phyloP scores from a whole-genome alignment of 192 early-diverging fungal species.

The Podila epigama region DNA sequence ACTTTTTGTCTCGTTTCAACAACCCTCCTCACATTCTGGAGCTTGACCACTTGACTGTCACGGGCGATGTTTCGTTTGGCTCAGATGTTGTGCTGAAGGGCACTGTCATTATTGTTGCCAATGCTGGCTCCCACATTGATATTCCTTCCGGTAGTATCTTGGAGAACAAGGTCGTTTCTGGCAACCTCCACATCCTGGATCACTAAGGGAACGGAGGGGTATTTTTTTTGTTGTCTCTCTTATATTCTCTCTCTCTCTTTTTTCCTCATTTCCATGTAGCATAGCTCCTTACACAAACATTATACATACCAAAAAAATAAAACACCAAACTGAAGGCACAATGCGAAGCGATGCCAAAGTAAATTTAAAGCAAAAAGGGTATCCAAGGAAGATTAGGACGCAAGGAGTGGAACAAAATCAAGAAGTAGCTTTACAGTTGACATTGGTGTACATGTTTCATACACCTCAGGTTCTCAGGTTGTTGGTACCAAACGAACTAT shows the following conservation, averaged over 20 bases:
- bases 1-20: conserved; percentile 92
- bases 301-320: background rate
- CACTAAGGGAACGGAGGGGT: conserved; percentile 61
- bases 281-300: background rate
- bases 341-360: no score
- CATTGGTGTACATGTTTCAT: no score
- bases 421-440: no score
- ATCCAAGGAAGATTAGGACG: no score
- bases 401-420: no score
- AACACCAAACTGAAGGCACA: no score
- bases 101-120: conserved; percentile 99
- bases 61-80: conserved; percentile 98
- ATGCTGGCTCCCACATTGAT: conserved; percentile 96
- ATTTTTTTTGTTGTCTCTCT: background rate
- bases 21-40: conserved; percentile 95
- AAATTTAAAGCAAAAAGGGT: no score
- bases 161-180: conserved; percentile 98
- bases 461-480: no score
- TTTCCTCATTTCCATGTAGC: background rate
- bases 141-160: conserved; percentile 93
- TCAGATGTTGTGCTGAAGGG: conserved; percentile 87
- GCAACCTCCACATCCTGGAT: conserved; percentile 89
- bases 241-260: background rate
- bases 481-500: no score
- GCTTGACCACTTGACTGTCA: conserved; percentile 97